Base-by-base conservation (phyloP, 495 filamentous ascomycete genomes). In the Pyrenula massariospora region DNA sequence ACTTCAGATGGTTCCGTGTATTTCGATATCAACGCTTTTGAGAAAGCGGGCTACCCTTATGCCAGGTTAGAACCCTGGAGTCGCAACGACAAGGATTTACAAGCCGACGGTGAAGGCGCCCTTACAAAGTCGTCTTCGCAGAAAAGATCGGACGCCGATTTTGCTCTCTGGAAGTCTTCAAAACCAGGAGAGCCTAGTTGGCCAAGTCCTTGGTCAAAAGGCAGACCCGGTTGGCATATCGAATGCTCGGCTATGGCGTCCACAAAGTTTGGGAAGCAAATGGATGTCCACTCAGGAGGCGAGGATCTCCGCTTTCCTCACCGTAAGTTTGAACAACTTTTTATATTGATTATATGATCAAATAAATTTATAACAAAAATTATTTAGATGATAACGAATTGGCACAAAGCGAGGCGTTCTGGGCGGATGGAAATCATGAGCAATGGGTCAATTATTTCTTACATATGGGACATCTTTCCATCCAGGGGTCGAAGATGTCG, bases 171-270 rank as follows among this genome's bases (percentile, higher is more conserved):
- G 92, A 98, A 98, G 71, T 80, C 86, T 42, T 90, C 85, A 0
- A 96, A 94, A 70, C 81, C 87, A 2, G 92, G 93, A 42, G 93
- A 98, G 73, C 93, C 93, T 0, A 86, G 79, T 58, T 98, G 93
- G 93, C 71, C 82, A 11, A 89, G 84, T 61, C 79, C 79, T 3
- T 98, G 93, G 92, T 90, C 91, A 10, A 74, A 80, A 51, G 91
- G 92, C 23, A 77, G 93, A 20, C 93, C 93, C 0, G 93, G 93
- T 15, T 96, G 90, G 93, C 93, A 97, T 68, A 96, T 98, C 59
- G 92, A 98, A 73, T 98, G 93, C 81, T 93, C 87, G 0, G 91
- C 89, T 1, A 98, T 98, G 93, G 91, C 91, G 0, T 91, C 86
- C 1, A 86, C 89, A 56, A 81, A 87, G 25, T 75, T 98, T 3